Evolutionary conservation across 805 yeast species (phyloP), one percentile per base, ranked within the genome.

Genomic region (Komagataella pseudopastoris): DNA sequence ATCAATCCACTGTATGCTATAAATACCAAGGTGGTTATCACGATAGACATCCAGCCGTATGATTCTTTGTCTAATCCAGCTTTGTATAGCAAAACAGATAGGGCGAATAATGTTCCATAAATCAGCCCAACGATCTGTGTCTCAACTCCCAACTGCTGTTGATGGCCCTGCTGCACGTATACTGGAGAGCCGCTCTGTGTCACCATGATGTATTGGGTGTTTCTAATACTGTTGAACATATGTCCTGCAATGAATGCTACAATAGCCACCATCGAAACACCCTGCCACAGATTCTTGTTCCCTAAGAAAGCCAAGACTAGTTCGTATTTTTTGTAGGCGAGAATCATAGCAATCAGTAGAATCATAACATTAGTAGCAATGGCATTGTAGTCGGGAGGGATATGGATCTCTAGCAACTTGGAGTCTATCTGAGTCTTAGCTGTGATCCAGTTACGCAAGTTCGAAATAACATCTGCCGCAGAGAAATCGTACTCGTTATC

Each of bases 181-280:
- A 62, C 63, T 3, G 60, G 63, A 1, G 54, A 51, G 7, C 77
- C 77, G 48, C 72, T 63, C 6, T 56, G 60, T 22, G 62, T 66
- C 39, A 70, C 72, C 56, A 75, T 74, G 46, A 83, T 71, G 62
- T 83, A 86, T 30, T 75, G 89, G 6, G 83, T 74, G 44, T 77
- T 76, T 65, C 97, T 80, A 56, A 93, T 93, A 57, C 78, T 77
- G 65, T 88, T 90, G 76, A 81, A 93, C 99, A 93, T 93, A 68
- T 89, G 85, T 16, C 99, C 99, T 6, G 91, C 73, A 49, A 78
- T 80, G 72, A 90, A 86, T 58, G 89, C 68, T 54, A 90, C 70
- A 44, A 87, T 75, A 17, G 77, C 58, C 52, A 85, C 69, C n/a
- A 86, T 71, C 3, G 86, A 75, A 8, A 77, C 47, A 1, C 80